Evolutionary conservation across 257 asterid genomes (phyloP), one percentile per base, ranked within the genome.

Genomic region (Scutellaria galericulata): DNA sequence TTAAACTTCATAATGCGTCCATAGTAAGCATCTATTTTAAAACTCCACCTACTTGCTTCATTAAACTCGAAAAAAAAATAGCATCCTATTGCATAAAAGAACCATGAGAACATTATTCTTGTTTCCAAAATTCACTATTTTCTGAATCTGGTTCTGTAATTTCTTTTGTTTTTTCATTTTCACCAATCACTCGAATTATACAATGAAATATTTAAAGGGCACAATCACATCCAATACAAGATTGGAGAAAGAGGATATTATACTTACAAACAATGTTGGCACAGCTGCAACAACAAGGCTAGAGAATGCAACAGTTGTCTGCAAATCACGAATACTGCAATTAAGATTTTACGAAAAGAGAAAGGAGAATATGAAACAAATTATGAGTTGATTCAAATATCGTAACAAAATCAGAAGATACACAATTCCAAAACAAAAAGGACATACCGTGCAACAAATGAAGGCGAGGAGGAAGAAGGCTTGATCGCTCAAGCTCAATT

Each of bases 261-360:
- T 42, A 83, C 95, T 91, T 71, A 91, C 97, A 67, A 71, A 81
- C 64, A 93, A 58, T n/a, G 97, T 84, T 47, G 95, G 98, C 60
- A 90, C 90, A 45, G 96, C 90, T 20, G 95, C 96, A 73, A 86
- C 79, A 71, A 85, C 93, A 59, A 90, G 85, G 78, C 92, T 79
- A 55, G 88, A 71, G 77, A 92, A 86, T 6, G 96, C 89, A 68
- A 75, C 81, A 45, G 83, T 79, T 61, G 91, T 83, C 98, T 90
- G 92, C 86, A 73, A 1, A 73, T 79, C 68, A 79, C 20, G 63
- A 62, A 59, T 13, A 53, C 41, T 20, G 46, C 31, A 61, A 47
- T 24, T n/a, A 51, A 12, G 60, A 39, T 9, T 4, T 20, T 20
- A 55, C 37, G 37, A 9, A 20, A 20, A 20, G 14, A 66, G 12